Conservation (phyloP, 352 stramenopile genomes). For the Globisporangium barbulae region DNA sequence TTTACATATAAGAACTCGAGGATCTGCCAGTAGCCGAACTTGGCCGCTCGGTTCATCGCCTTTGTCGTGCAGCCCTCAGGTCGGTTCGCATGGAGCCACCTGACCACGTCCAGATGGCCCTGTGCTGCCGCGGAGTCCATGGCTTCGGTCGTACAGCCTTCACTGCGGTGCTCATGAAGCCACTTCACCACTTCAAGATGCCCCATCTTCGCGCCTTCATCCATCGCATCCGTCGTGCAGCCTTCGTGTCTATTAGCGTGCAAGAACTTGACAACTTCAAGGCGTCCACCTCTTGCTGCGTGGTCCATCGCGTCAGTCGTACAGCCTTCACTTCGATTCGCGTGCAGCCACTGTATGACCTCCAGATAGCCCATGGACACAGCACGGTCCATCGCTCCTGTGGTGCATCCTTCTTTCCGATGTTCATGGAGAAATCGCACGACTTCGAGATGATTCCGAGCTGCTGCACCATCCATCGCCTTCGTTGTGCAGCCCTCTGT, state of each 20-base stretch:
- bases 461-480: neutral
- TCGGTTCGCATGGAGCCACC: neutral
- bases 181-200: neutral
- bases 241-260: neutral
- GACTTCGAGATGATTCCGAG: neutral
- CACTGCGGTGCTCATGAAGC: neutral
- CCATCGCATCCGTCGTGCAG: neutral
- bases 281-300: neutral
- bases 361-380: neutral
- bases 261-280: neutral
- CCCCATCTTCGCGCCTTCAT: neutral
- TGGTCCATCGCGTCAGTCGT: neutral
- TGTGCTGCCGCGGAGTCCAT: neutral
- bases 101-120: neutral
- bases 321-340: neutral
- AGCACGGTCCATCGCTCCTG: too few species aligned
- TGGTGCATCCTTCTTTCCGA: slow-evolving; percentile 1
- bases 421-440: slow-evolving; percentile 1
- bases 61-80: neutral
- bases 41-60: neutral
- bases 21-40: neutral
- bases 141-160: neutral
- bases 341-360: neutral
- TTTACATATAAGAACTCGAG: neutral
- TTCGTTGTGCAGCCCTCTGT: neutral